phyloP scores from a whole-genome alignment of 495 filamentous ascomycete genomes.

The Usnea hakonensis region DNA sequence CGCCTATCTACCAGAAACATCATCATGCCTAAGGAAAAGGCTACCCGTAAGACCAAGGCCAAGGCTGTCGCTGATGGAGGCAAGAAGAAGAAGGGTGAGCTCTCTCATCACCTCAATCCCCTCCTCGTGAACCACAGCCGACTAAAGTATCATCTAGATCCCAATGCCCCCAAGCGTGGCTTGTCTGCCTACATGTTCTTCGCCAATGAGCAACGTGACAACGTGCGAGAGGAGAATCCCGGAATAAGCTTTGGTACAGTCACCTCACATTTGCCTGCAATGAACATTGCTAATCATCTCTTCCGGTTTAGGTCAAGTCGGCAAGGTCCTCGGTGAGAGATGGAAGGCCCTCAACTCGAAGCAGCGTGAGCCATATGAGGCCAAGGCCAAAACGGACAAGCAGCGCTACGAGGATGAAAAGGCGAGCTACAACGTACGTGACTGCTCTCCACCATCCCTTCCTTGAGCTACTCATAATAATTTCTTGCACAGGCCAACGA shows the following conservation, averaged over 20 bases:
- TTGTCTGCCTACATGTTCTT: slow-evolving; percentile 99
- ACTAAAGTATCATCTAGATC: slow-evolving; percentile 49
- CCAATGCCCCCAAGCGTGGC: slow-evolving; percentile 97
- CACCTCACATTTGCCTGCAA: slow-evolving; percentile 5
- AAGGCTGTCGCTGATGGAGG: slow-evolving; percentile 35
- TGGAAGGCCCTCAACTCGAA: slow-evolving; percentile 93
- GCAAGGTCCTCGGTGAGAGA: slow-evolving; percentile 92
- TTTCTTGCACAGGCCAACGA: slow-evolving; percentile 34
- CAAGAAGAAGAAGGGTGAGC: slow-evolving; percentile 81
- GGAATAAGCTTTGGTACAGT: slow-evolving; percentile 88
- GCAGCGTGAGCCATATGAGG: slow-evolving; percentile 87
- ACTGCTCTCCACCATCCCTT: neutral
- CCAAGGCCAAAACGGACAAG: slow-evolving; percentile 93
- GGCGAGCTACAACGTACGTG: slow-evolving; percentile 75
- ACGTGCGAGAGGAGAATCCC: slow-evolving; percentile 96
- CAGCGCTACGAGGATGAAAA: slow-evolving; percentile 98
- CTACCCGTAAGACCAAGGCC: slow-evolving; percentile 50
- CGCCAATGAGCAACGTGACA: slow-evolving; percentile 96
- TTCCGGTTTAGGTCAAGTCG: slow-evolving; percentile 70
- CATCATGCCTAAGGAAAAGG: slow-evolving; percentile 72
- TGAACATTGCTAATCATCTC: slow-evolving; percentile 4
- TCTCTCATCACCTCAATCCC: slow-evolving; percentile 12
- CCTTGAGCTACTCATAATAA: slow-evolving; percentile 21
- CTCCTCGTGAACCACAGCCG: slow-evolving; percentile 10
- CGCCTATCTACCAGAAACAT: slow-evolving; percentile 20